A percentile compares a stretch with the other conserved stretches of the same genome.
Conservation (phyloP, 2,329 filamentous ascomycete species). For the Colletotrichum abscissum region DNA sequence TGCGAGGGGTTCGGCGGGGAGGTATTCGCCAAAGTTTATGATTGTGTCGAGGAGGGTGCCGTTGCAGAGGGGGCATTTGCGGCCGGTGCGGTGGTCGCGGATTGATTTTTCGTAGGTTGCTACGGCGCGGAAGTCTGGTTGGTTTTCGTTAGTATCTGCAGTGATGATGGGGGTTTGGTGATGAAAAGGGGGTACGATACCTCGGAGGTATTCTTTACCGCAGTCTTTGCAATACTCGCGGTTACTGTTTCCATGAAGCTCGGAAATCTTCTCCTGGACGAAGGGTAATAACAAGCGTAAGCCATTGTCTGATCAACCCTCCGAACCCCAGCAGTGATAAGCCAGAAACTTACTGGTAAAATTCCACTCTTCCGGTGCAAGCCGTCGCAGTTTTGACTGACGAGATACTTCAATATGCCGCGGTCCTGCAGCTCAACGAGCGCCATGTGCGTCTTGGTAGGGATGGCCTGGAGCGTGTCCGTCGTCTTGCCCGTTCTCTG, state of each 20-base stretch:
- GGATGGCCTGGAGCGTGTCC: conserved; percentile 55
- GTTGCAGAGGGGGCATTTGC: conserved; percentile 53
- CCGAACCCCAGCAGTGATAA: neutral
- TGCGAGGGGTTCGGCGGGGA: conserved; percentile 46
- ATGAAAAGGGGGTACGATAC: conserved; percentile 37
- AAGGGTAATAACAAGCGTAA: neutral
- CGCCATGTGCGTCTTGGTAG: conserved; percentile 59
- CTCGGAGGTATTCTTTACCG: conserved; percentile 57
- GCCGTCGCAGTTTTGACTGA: conserved; percentile 59
- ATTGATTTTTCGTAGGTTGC: conserved; percentile 54
- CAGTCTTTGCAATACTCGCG: conserved; percentile 57
- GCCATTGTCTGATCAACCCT: neutral
- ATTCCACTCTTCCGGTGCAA: conserved; percentile 59
- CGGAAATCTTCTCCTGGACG: conserved; percentile 51
- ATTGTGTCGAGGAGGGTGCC: conserved; percentile 55
- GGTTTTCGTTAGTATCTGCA: accelerated
- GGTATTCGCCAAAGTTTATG: conserved; percentile 56
- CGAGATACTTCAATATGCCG: conserved; percentile 53
- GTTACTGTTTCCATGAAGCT: conserved; percentile 61
- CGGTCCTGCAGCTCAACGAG: conserved; percentile 55
- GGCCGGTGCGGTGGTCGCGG: conserved; percentile 58
- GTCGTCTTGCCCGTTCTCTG: conserved; percentile 44
- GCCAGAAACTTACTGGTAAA: conserved; percentile 45
- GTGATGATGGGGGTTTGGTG: neutral
- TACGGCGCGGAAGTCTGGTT: conserved; percentile 56